phyloP scores from a whole-genome alignment of 768 basidiomycete species.

The Chalciporus pseudorubinellus region DNA sequence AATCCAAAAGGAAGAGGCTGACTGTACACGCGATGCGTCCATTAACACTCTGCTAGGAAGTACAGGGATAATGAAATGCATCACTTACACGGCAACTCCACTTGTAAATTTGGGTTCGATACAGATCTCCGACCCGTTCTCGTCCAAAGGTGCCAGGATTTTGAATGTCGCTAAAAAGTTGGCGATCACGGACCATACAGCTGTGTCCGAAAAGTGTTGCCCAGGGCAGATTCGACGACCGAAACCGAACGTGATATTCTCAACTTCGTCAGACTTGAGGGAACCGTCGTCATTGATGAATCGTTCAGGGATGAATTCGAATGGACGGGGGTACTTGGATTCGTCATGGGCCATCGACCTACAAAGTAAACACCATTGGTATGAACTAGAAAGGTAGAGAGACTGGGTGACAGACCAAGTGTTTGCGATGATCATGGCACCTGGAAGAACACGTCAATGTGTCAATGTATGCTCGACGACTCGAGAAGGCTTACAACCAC shows the following conservation, averaged over 20 bases:
- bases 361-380: background rate
- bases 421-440: slow-evolving; percentile 7
- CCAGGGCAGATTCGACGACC: slow-evolving; percentile 27
- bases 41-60: background rate
- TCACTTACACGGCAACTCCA: slow-evolving; percentile 14
- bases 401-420: background rate
- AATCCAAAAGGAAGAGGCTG: background rate
- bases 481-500: background rate
- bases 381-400: background rate
- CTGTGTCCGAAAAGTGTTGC: slow-evolving; percentile 20
- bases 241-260: slow-evolving; percentile 20
- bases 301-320: slow-evolving; percentile 38
- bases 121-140: slow-evolving; percentile 10
- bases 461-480: background rate
- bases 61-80: background rate
- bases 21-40: background rate
- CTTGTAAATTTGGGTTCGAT: slow-evolving; percentile 12
- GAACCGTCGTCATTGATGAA: slow-evolving; percentile 32
- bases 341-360: slow-evolving; percentile 19
- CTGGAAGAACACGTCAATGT: background rate
- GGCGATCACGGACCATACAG: slow-evolving; percentile 15
- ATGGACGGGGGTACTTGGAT: slow-evolving; percentile 34
- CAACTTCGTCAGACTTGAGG: slow-evolving; percentile 10
- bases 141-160: slow-evolving; percentile 5
- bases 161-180: slow-evolving; percentile 10